phyloP scores from a whole-genome alignment of 2,329 filamentous ascomycete genomes.

The Falciphora oryzae region DNA sequence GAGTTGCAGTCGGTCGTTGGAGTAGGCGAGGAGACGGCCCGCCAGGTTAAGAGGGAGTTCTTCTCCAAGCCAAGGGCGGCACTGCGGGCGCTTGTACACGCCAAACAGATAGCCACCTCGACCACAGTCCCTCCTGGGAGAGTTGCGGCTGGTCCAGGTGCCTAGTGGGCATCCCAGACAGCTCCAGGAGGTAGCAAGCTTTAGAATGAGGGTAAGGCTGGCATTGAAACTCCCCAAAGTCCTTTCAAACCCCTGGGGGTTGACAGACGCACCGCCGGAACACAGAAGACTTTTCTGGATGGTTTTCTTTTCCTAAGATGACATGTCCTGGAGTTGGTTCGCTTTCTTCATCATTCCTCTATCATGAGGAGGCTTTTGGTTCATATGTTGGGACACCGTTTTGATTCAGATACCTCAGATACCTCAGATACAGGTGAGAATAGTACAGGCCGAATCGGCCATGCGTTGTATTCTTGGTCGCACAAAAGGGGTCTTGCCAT shows the following conservation, averaged over 20 bases:
- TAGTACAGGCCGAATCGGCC: not conserved
- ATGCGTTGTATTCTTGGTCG: not conserved
- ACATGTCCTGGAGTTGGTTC: not conserved
- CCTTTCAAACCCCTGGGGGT: too few relatives aligned
- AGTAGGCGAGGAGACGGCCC: slow-evolving; percentile 13
- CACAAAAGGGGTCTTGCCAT: not conserved
- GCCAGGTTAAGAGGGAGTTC: slow-evolving; percentile 15
- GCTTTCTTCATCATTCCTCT: not conserved
- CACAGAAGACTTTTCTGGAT: not conserved
- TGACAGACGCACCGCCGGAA: not conserved
- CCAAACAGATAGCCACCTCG: too few relatives aligned
- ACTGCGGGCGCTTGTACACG: slow-evolving; percentile 19
- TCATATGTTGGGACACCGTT: not conserved
- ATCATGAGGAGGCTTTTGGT: not conserved
- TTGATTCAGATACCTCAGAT: not conserved
- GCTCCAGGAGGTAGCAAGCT: not conserved
- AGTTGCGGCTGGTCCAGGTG: not conserved
- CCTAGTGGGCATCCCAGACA: not conserved
- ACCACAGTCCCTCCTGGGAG: not conserved
- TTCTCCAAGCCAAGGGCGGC: slow-evolving; percentile 23
- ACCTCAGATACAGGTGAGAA: not conserved
- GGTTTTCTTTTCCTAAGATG: not conserved
- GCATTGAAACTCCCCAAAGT: too few relatives aligned
- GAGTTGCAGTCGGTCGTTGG: slow-evolving; percentile 26
- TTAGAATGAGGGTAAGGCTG: too few relatives aligned